phyloP scores from a whole-genome alignment of 768 basidiomycete species.

The Tricholoma sp. region DNA sequence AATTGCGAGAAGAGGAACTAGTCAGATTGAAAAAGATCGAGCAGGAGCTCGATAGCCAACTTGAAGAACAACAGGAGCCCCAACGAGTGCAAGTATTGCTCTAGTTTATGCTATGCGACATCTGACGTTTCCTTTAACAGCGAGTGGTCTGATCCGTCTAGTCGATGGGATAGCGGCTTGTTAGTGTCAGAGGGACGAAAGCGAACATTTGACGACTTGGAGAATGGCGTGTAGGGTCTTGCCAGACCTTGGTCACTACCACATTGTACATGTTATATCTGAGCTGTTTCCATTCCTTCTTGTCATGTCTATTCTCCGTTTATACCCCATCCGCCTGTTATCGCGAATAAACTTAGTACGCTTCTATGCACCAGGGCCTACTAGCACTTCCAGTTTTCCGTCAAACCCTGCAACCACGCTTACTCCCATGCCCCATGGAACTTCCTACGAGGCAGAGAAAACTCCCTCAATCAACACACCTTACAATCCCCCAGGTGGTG shows the following conservation, averaged over 20 bases:
- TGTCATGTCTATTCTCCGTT: background rate
- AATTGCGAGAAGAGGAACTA: background rate
- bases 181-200: background rate
- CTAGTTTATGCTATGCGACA: too few species aligned
- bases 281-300: too few species aligned
- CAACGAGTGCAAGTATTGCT: too few species aligned
- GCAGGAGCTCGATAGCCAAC: background rate
- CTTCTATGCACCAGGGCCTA: conserved; percentile 13
- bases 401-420: conserved; percentile 9
- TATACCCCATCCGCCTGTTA: background rate
- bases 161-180: background rate
- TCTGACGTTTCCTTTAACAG: background rate
- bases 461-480: conserved; percentile 32
- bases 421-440: conserved; percentile 1
- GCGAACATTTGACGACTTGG: background rate
- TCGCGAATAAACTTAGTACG: conserved; percentile 5
- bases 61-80: background rate
- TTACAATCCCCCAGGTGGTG: conserved; percentile 41
- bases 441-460: conserved; percentile 40
- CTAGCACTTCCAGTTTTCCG: conserved; percentile 1
- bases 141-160: background rate
- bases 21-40: background rate
- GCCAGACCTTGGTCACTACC: too few species aligned
- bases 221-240: too few species aligned
- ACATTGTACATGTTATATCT: too few species aligned